Evolutionary conservation across 176 grass and related monocot genomes (phyloP).

Genomic region (Bolboschoenus planiculmis): DNA sequence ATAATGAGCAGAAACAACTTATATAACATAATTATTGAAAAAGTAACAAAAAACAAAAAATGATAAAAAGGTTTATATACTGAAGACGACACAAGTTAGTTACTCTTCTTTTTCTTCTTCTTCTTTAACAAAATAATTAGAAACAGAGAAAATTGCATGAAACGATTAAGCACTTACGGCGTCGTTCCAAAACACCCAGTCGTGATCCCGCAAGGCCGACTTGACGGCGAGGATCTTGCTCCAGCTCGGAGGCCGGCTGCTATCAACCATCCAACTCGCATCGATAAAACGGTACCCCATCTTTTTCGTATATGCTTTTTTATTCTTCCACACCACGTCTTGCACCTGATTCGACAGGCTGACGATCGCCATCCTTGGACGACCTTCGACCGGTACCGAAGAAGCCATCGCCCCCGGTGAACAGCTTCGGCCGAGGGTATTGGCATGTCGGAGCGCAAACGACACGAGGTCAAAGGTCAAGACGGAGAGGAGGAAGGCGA

Average conservation of each 20-base stretch:
- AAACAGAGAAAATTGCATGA: background rate
- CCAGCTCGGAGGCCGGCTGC: slow-evolving; percentile 35
- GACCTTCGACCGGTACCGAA: background rate
- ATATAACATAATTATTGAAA: too few relatives aligned
- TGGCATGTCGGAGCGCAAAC: slow-evolving; percentile 18
- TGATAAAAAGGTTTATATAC: background rate
- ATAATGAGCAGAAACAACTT: too few relatives aligned
- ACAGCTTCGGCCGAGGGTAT: slow-evolving; percentile 29
- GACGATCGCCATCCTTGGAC: slow-evolving; percentile 26
- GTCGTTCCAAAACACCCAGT: slow-evolving; percentile 48
- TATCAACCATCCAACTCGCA: slow-evolving; percentile 16
- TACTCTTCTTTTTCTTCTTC: background rate
- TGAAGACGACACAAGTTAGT: too few relatives aligned
- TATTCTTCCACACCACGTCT: slow-evolving; percentile 21
- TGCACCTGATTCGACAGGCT: slow-evolving; percentile 22
- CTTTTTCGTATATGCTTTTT: slow-evolving; percentile 13
- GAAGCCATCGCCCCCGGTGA: background rate
- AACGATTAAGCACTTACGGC: slow-evolving; percentile 12
- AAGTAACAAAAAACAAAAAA: background rate
- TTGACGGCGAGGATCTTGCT: slow-evolving; percentile 43
- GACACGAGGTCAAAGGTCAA: background rate
- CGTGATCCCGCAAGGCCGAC: slow-evolving; percentile 25
- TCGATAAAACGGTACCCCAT: slow-evolving; percentile 31
- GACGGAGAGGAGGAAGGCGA: background rate
- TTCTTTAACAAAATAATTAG: background rate